Percentiles rank a stretch among this genome's conserved stretches.
Evolutionary conservation across 2,329 filamentous ascomycete species (phyloP).

Genomic region (Ampelomyces quisqualis): DNA sequence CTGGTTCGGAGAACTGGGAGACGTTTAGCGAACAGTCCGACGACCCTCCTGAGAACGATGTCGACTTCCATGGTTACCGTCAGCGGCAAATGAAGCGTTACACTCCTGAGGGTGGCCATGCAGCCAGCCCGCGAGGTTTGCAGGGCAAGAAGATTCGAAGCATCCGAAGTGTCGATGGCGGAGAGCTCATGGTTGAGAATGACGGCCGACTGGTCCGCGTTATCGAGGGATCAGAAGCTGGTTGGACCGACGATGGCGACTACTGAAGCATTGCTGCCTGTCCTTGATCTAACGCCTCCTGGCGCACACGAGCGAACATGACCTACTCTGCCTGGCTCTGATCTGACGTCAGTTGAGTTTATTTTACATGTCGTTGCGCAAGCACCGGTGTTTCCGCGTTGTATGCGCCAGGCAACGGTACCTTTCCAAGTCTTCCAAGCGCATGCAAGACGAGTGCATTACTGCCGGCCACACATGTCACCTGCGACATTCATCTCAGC

Average conservation of each 20-base stretch:
- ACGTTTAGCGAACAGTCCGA: conserved; percentile 87
- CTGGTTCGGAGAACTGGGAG: conserved; percentile 95
- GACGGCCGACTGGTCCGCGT: conserved; percentile 48
- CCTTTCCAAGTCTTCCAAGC: no score
- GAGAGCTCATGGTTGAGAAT: conserved; percentile 44
- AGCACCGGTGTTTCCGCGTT: no score
- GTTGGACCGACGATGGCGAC: conserved; percentile 55
- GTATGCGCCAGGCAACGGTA: no score
- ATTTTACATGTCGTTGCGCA: no score
- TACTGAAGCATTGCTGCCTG: conserved; percentile 23
- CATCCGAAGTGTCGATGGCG: conserved; percentile 50
- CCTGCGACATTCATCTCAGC: conserved; percentile 13
- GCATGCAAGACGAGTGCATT: neutral
- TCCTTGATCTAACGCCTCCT: neutral
- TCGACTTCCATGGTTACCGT: conserved; percentile 76
- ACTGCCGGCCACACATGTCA: conserved; percentile 14
- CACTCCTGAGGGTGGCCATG: conserved; percentile 42
- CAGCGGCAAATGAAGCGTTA: conserved; percentile 68
- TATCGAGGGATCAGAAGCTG: conserved; percentile 53
- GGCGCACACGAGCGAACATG: no score
- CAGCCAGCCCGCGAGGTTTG: conserved; percentile 33
- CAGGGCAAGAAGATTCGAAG: conserved; percentile 44
- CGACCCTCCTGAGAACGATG: conserved; percentile 63
- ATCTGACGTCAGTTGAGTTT: no score
- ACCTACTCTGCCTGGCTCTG: no score